Evolutionary conservation across 768 basidiomycete genomes (phyloP), one percentile per base, ranked within the genome.

Genomic region (Cystofilobasidium macerans): DNA sequence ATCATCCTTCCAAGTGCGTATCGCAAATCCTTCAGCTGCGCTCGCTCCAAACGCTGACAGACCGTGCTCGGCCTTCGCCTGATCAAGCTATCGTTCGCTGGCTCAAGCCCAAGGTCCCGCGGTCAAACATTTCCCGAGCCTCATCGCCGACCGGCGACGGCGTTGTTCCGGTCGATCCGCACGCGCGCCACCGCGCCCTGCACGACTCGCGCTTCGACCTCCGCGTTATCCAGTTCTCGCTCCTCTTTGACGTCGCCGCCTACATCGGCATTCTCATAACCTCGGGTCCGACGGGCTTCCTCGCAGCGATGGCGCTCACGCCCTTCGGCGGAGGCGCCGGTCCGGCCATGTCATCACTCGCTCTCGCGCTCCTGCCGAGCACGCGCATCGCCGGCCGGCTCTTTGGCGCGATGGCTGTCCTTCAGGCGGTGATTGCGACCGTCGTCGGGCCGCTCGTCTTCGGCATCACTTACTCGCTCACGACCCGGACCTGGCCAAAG

Each of bases 381-480:
- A 70, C 70, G 0, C 79, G 78, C 18, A 86, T 90, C 71, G 78
- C 80, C 16, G 91, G 89, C 3, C 80, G 78, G 70, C 78, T 95
- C 22, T 92, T 91, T 71, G 91, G 89, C 16, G 89, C 84, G 4
- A 70, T 92, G 65, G 84, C 85, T 64, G 86, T 92, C 33, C 70
- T 89, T 4, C 83, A 86, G 68, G 83, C 86, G 7, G 72, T 89
- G 4, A 22, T 68, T 47, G 47, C 45, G 24, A 57, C 62, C 4
- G 62, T 68, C 2, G 24, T 58, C 12, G 61, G 58, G 14, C 65
- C 87, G 8, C 76, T 82, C 47, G 70, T 88, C 7, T 89, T 86
- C 71, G 86, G 84, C 6, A 57, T 83, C 53, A 80, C 85, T 26
- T 89, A 87, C 74, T 80, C 82, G 62, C 75, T 74, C 40, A 86